Conservation (phyloP, 129 eudicot species). For the Sambucus nigra region DNA sequence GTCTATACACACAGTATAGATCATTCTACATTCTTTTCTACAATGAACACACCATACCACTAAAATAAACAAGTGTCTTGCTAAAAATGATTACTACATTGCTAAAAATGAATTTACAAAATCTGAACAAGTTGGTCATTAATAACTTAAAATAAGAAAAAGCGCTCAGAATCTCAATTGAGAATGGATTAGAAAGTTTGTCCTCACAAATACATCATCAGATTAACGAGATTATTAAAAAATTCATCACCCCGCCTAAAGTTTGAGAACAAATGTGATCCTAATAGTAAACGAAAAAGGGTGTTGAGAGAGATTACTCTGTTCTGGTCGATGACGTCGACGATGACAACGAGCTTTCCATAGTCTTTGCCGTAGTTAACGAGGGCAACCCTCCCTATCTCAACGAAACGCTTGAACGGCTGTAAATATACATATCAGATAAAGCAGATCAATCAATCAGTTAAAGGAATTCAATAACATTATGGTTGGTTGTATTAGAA, state of each 20-base stretch:
- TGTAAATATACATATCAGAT: constrained; percentile 11
- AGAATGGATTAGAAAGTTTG: background rate
- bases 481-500: no score
- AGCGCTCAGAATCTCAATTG: no score
- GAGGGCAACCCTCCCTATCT: constrained; percentile 81
- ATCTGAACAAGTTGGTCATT: no score
- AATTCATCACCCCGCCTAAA: background rate
- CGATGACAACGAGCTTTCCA: constrained; percentile 81
- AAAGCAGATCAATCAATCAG: background rate
- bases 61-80: no score
- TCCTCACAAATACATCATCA: constrained; percentile 1
- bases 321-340: constrained; percentile 79
- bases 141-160: no score
- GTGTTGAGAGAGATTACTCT: constrained; percentile 28
- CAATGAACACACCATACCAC: no score
- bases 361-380: constrained; percentile 77
- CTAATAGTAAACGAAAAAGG: background rate
- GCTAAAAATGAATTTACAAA: no score
- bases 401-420: constrained; percentile 95
- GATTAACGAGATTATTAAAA: background rate
- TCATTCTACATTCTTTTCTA: no score
- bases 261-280: background rate
- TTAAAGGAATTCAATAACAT: background rate
- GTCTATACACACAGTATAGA: no score
- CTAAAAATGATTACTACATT: no score